phyloP scores from a whole-genome alignment of 768 basidiomycete genomes.

The Auricularia heimuer region DNA sequence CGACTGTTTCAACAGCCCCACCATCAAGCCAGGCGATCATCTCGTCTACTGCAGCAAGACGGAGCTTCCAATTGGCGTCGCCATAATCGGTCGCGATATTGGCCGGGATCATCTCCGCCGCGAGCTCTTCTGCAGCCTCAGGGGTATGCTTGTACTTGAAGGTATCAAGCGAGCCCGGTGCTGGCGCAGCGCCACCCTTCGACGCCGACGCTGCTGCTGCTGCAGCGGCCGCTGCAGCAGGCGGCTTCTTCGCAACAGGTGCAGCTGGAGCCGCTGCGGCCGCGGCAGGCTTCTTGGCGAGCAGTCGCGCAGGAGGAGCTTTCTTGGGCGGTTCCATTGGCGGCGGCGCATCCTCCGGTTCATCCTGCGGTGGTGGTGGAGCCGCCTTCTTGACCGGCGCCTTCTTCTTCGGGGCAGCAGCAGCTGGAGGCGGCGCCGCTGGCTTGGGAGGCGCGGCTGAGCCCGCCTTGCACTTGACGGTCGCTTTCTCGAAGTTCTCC shows the following conservation, averaged over 20 bases:
- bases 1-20: constrained; percentile 49
- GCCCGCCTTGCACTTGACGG: constrained; percentile 79
- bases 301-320: not conserved
- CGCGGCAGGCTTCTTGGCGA: constrained; percentile 22
- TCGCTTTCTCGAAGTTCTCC: constrained; percentile 84
- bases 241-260: constrained; percentile 34
- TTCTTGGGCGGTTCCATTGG: not conserved
- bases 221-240: constrained; percentile 26
- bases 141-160: constrained; percentile 87
- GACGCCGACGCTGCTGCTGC: constrained; percentile 25
- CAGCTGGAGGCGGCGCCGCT: constrained; percentile 20
- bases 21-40: constrained; percentile 73
- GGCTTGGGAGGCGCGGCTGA: constrained; percentile 37
- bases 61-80: constrained; percentile 90
- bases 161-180: constrained; percentile 54
- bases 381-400: constrained; percentile 11
- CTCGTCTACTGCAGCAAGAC: constrained; percentile 80
- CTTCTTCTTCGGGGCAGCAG: constrained; percentile 29
- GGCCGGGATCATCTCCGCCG: constrained; percentile 60
- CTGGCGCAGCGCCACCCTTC: constrained; percentile 37
- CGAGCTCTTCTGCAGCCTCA: constrained; percentile 83
- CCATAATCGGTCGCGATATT: constrained; percentile 60
- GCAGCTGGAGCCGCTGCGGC: constrained; percentile 12
- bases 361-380: constrained; percentile 9
- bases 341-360: constrained; percentile 2